Evolutionary conservation across 192 early-diverging fungal species (phyloP), one percentile per base, ranked within the genome.

Genomic region (Blastocladiella britannica): DNA sequence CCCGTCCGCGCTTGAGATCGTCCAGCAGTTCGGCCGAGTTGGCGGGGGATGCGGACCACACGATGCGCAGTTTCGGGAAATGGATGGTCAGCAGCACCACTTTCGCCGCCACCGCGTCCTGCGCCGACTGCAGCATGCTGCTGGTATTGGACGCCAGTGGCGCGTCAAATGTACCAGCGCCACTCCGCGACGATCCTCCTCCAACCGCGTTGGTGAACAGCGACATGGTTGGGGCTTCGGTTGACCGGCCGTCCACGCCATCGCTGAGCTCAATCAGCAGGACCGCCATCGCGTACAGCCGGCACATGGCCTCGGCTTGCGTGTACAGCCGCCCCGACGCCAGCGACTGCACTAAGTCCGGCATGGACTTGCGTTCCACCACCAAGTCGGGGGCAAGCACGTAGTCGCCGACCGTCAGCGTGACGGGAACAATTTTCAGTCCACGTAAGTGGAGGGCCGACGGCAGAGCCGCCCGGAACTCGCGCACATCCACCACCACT

Each of bases 181-280:
- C 23, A 26, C 12, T 25, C 55, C 1, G 6, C 28, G 12, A 24
- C 51, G 7, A 56, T 57, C 54, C 37, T 26, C 7, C 69, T 9
- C 57, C 55, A 28, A 67, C 61, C 63, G 80, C 78, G 66, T 78
- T 78, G 55, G 87, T 67, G 30, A 81, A 76, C 55, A 93, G 92
- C 24, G 87, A 77, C 62, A 84, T 85, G n/a, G n/a, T n/a, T n/a
- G n/a, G n/a, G n/a, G n/a, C n/a, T n/a, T n/a, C n/a, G n/a, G n/a
- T n/a, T n/a, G n/a, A n/a, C n/a, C n/a, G n/a, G n/a, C n/a, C n/a
- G n/a, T n/a, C n/a, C 15, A 20, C 37, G 58, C 79, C 80, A 55
- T 79, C 67, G 52, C 92, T 86, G 69, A 96, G 96, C 66, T 97
- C 94, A 55, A 97, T 88, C 47, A 97, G 62, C 52, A 97, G 69